phyloP scores from a whole-genome alignment of 306 rosid genomes.

The Cicer cuneatum region DNA sequence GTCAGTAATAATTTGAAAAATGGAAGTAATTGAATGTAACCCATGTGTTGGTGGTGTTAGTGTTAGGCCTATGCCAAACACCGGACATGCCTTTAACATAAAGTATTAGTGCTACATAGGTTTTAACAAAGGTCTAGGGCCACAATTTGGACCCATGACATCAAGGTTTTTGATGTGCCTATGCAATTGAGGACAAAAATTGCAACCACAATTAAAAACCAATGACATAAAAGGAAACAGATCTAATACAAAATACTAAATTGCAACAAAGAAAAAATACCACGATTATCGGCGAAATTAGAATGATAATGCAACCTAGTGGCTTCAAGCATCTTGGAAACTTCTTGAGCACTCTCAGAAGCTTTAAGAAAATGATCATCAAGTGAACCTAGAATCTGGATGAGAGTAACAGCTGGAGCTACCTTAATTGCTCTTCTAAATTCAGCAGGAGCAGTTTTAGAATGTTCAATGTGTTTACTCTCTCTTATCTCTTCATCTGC shows the following conservation, averaged over 20 bases:
- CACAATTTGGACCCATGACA: neutral
- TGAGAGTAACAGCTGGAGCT: slow-evolving; percentile 55
- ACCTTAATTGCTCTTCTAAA: slow-evolving; percentile 59
- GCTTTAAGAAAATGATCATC: slow-evolving; percentile 79
- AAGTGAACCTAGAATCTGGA: slow-evolving; percentile 60
- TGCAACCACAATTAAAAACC: neutral
- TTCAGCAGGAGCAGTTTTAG: slow-evolving; percentile 72
- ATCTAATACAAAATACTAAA: neutral
- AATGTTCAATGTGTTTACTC: slow-evolving; percentile 61
- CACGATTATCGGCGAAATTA: slow-evolving; percentile 85
- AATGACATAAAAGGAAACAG: neutral
- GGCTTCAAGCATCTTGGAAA: slow-evolving; percentile 83
- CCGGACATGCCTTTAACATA: no score
- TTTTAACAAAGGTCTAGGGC: no score
- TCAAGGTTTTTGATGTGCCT: neutral
- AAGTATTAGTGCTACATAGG: no score
- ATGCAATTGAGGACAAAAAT: neutral
- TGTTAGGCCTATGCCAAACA: no score
- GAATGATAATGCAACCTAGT: slow-evolving; percentile 93
- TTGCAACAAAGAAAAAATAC: slow-evolving; percentile 44
- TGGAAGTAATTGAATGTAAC: no score
- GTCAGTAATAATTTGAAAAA: no score
- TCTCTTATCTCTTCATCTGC: slow-evolving; percentile 43
- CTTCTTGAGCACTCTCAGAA: slow-evolving; percentile 76
- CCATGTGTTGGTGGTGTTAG: no score